Conservation (phyloP, 495 filamentous ascomycete genomes). For the Penicillium daleae region DNA sequence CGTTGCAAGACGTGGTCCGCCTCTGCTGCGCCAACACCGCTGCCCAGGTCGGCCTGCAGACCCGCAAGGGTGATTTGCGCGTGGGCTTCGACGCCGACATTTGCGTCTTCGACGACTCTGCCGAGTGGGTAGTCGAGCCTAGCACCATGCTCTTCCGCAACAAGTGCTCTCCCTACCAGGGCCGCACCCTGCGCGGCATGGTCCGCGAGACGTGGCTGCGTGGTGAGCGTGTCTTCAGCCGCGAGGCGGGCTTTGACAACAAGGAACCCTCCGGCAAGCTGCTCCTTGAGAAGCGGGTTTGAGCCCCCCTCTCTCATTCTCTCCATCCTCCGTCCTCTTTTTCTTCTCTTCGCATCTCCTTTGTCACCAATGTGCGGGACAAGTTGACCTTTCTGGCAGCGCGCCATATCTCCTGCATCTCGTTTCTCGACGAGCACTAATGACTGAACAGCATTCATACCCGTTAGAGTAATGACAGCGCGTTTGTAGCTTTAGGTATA, state of each 20-base stretch:
- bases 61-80: constrained; percentile 78
- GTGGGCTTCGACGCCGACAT: constrained; percentile 92
- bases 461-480: constrained; percentile 37
- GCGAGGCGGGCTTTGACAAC: constrained; percentile 61
- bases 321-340: constrained; percentile 20
- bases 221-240: constrained; percentile 73
- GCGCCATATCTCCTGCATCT: constrained; percentile 22
- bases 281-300: constrained; percentile 61
- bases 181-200: constrained; percentile 74
- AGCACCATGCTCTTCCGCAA: constrained; percentile 90
- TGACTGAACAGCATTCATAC: constrained; percentile 38
- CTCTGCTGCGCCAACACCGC: constrained; percentile 90
- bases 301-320: constrained; percentile 15
- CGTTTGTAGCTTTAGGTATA: constrained; percentile 32
- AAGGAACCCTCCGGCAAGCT: constrained; percentile 63
- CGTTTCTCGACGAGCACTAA: constrained; percentile 36
- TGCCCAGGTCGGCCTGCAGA: constrained; percentile 84
- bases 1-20: constrained; percentile 74
- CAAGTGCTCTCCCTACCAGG: constrained; percentile 92
- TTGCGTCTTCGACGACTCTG: constrained; percentile 86
- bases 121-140: constrained; percentile 70
- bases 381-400: constrained; percentile 23
- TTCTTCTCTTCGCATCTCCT: constrained; percentile 7
- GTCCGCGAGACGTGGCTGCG: constrained; percentile 91
- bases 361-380: constrained; percentile 13